A percentile compares a stretch with the other conserved stretches of the same genome.
These are phyloP conservation scores for Nidularia sp. DNA, from an alignment of 768 basidiomycete species.

Conservation along the genomic window DNA sequence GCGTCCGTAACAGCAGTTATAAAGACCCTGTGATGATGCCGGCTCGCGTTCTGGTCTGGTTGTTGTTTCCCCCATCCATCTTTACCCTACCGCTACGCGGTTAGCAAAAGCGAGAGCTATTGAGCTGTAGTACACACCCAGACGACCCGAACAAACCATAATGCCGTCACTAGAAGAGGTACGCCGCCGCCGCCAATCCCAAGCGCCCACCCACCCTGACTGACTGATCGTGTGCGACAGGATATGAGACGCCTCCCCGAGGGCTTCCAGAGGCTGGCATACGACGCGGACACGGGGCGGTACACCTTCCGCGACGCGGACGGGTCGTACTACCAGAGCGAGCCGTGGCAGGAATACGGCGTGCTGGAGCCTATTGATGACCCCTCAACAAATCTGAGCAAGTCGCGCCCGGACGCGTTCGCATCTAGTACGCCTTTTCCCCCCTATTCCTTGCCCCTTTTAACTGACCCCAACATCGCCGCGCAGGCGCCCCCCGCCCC, in stretches of 20 bases:
- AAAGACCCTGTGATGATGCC: too few species aligned
- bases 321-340: conserved; percentile 39
- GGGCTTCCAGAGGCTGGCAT: conserved; percentile 46
- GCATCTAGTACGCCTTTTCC: background rate
- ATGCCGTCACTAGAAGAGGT: too few species aligned
- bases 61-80: too few species aligned
- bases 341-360: conserved; percentile 42
- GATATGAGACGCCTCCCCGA: conserved; percentile 35
- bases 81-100: too few species aligned
- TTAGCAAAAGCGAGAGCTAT: too few species aligned
- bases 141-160: too few species aligned
- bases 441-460: background rate
- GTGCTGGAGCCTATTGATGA: conserved; percentile 29
- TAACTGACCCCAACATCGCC: conserved; percentile 4
- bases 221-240: conserved; percentile 13
- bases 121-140: too few species aligned
- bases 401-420: conserved; percentile 21
- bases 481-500: background rate
- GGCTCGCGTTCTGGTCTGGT: too few species aligned
- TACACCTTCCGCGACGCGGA: conserved; percentile 46
- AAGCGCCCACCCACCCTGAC: background rate
- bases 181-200: too few species aligned
- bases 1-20: too few species aligned
- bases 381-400: conserved; percentile 8
- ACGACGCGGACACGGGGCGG: conserved; percentile 48